phyloP scores from a whole-genome alignment of 345 rosid species.

The Citrus sp. region DNA sequence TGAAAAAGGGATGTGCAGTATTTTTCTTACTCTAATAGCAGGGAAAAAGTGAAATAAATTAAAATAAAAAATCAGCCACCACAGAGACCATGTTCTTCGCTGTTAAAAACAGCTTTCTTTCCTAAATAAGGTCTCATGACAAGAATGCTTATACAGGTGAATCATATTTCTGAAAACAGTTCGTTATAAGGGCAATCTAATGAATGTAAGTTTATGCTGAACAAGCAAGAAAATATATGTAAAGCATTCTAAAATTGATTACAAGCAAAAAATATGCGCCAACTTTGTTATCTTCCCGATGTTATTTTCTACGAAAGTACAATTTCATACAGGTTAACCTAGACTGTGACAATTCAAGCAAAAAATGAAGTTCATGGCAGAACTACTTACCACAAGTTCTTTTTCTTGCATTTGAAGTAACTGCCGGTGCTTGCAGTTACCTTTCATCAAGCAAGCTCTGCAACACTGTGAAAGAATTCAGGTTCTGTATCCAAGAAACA shows the following conservation, averaged over 20 bases:
- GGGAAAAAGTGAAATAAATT: neutral
- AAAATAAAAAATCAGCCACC: neutral
- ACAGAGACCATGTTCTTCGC: neutral
- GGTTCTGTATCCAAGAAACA: neutral
- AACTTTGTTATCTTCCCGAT: neutral
- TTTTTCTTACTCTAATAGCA: neutral
- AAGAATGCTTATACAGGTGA: neutral
- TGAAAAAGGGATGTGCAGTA: neutral
- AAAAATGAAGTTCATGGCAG: neutral
- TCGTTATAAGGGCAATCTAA: neutral
- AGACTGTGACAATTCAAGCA: neutral
- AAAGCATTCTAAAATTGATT: neutral
- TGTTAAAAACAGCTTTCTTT: neutral
- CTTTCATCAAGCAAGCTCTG: slow-evolving; percentile 40
- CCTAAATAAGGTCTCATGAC: neutral
- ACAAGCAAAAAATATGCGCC: neutral
- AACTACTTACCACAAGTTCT: slow-evolving; percentile 61
- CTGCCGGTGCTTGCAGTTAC: slow-evolving; percentile 39
- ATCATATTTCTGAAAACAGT: neutral
- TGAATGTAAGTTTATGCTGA: neutral
- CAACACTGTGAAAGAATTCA: slow-evolving; percentile 42
- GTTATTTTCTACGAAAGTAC: neutral
- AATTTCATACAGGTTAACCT: neutral
- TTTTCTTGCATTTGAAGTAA: slow-evolving; percentile 63
- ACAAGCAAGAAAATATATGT: neutral